Percentiles rank a stretch among this genome's conserved stretches.
Conservation (phyloP, 2,329 filamentous ascomycete genomes). For the Hypomyces rosellus region DNA sequence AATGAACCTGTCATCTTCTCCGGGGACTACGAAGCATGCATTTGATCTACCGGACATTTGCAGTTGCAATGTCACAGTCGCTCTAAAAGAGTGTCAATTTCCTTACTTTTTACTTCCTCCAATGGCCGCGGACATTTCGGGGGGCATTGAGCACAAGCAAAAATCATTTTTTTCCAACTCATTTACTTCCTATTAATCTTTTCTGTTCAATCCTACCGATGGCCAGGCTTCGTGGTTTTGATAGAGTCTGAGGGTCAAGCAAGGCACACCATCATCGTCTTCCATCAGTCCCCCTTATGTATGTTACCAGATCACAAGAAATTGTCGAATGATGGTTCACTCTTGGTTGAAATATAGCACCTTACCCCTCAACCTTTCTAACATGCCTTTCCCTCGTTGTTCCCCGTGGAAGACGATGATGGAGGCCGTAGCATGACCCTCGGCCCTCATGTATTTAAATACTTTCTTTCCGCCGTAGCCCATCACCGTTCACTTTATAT, state of each 20-base stretch:
- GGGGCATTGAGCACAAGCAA: neutral
- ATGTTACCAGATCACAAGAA: conserved; percentile 50
- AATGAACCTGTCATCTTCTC: conserved; percentile 19
- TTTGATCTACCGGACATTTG: conserved; percentile 27
- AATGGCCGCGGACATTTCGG: neutral
- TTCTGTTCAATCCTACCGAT: neutral
- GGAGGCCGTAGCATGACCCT: conserved; percentile 48
- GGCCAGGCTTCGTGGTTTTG: conserved; percentile 7
- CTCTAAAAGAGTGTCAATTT: conserved; percentile 21
- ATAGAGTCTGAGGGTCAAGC: conserved; percentile 28
- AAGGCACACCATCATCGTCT: conserved; percentile 67
- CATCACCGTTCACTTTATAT: neutral
- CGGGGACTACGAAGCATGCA: conserved; percentile 23
- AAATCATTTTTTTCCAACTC: neutral
- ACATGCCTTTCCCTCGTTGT: conserved; percentile 29
- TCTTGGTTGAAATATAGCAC: conserved; percentile 38
- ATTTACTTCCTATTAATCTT: conserved; percentile 10
- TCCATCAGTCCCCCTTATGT: conserved; percentile 54
- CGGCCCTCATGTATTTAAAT: conserved; percentile 37
- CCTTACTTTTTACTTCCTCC: neutral
- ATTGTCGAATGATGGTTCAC: conserved; percentile 26
- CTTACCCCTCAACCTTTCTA: conserved; percentile 26
- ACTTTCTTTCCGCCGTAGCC: conserved; percentile 4
- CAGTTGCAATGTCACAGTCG: conserved; percentile 23
- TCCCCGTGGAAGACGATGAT: conserved; percentile 55